Conservation (phyloP, 148 eudicot genomes). For the Diospyros lotus region DNA sequence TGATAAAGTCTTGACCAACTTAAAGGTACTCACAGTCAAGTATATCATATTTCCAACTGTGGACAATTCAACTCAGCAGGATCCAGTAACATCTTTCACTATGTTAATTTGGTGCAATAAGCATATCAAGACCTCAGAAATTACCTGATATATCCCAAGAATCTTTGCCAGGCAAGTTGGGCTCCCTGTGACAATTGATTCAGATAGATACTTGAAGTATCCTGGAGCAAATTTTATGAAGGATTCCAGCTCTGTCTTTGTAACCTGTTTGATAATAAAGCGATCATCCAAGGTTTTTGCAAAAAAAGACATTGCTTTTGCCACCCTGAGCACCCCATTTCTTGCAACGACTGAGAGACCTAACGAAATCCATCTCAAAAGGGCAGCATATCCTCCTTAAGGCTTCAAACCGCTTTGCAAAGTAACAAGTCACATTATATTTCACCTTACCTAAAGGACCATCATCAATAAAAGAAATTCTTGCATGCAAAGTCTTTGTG, state of each 20-base stretch:
- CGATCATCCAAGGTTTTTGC: slow-evolving; percentile 78
- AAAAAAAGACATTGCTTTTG: slow-evolving; percentile 33
- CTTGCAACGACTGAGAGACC: slow-evolving; percentile 91
- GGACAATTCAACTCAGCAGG: not conserved
- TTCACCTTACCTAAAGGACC: slow-evolving; percentile 72
- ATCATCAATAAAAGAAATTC: slow-evolving; percentile 42
- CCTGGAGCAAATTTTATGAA: slow-evolving; percentile 83
- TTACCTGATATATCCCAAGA: slow-evolving; percentile 95
- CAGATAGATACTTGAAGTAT: slow-evolving; percentile 80
- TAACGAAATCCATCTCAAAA: slow-evolving; percentile 69
- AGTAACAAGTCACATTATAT: slow-evolving; percentile 77
- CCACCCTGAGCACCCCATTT: slow-evolving; percentile 74
- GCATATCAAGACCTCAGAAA: slow-evolving; percentile 12
- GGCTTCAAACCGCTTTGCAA: slow-evolving; percentile 81
- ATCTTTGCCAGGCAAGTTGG: slow-evolving; percentile 95
- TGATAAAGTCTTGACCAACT: not conserved
- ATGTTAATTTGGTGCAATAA: slow-evolving; percentile 15
- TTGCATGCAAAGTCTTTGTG: slow-evolving; percentile 33
- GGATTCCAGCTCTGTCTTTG: slow-evolving; percentile 95
- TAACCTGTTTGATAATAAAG: slow-evolving; percentile 48
- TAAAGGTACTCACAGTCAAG: slow-evolving; percentile 4
- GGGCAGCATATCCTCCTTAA: slow-evolving; percentile 90
- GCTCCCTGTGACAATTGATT: slow-evolving; percentile 63
- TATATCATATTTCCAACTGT: not conserved
- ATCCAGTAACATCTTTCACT: slow-evolving; percentile 20